Evolutionary conservation across 495 filamentous ascomycete species (phyloP).

Genomic region (Xylaria venustula): DNA sequence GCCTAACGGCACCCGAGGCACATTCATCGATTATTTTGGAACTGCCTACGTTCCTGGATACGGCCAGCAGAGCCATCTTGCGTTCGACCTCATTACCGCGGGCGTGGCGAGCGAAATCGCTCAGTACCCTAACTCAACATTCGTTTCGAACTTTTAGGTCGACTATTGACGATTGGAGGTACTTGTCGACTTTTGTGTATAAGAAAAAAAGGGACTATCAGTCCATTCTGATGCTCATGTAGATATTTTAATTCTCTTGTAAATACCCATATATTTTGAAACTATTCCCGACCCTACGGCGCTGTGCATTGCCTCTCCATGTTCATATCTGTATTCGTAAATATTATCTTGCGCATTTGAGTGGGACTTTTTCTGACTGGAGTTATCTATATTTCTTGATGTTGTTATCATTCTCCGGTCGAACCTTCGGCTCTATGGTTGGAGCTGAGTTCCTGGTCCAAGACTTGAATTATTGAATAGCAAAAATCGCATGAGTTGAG

Average conservation of each 20-base stretch:
- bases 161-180: neutral
- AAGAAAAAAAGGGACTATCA: neutral
- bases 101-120: neutral
- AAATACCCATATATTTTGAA: neutral
- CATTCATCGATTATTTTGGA: conserved; percentile 3
- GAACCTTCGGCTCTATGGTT: no score
- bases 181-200: neutral
- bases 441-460: no score
- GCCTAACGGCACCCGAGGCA: conserved; percentile 11
- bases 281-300: neutral
- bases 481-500: no score
- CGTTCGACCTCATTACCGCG: conserved; percentile 5
- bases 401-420: no score
- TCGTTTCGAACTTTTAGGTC: neutral
- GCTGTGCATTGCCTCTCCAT: no score
- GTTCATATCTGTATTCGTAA: no score
- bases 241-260: neutral
- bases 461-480: no score
- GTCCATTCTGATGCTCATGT: neutral
- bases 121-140: neutral
- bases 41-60: neutral
- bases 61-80: neutral
- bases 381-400: no score
- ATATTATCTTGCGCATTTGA: no score
- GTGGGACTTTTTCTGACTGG: no score